Conservation (phyloP, 1,139 yeast genomes). For the Candida frijolesensis region DNA sequence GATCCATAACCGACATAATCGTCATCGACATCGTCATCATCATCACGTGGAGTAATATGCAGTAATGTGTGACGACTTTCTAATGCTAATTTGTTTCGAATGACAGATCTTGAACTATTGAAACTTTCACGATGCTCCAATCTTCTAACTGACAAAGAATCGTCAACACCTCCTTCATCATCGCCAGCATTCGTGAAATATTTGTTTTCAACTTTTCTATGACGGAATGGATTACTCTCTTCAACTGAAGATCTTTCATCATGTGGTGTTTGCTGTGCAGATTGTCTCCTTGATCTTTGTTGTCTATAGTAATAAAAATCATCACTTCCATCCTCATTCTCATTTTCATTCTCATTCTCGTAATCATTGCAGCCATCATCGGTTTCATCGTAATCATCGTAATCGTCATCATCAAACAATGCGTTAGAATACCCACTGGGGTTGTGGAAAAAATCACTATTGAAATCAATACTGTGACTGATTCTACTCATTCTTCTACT, state of each 20-base stretch:
- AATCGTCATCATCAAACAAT: conserved; percentile 9
- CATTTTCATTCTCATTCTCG: conserved; percentile 4
- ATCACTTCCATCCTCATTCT: conserved; percentile 2
- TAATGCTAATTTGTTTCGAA: conserved; percentile 18
- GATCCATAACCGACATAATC: conserved; percentile 5
- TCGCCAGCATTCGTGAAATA: conserved; percentile 12
- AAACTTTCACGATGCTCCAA: conserved; percentile 10
- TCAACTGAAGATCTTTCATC: conserved; percentile 1
- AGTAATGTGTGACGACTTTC: conserved; percentile 12
- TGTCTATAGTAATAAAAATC: background rate
- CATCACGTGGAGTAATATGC: conserved; percentile 5
- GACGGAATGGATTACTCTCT: conserved; percentile 11
- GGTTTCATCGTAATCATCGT: conserved; percentile 8
- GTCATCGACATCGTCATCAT: background rate
- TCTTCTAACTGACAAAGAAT: conserved; percentile 3
- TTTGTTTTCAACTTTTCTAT: conserved; percentile 11
- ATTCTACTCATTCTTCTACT: conserved; percentile 9
- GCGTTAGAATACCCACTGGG: conserved; percentile 1
- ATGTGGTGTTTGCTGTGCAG: conserved; percentile 1
- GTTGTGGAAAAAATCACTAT: conserved; percentile 7
- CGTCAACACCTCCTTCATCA: background rate
- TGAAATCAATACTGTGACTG: conserved; percentile 8
- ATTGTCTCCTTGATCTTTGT: background rate
- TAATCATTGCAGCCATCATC: conserved; percentile 6
- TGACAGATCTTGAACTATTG: conserved; percentile 17